Evolutionary conservation across 345 rosid species (phyloP).

Genomic region (Microcos paniculata): DNA sequence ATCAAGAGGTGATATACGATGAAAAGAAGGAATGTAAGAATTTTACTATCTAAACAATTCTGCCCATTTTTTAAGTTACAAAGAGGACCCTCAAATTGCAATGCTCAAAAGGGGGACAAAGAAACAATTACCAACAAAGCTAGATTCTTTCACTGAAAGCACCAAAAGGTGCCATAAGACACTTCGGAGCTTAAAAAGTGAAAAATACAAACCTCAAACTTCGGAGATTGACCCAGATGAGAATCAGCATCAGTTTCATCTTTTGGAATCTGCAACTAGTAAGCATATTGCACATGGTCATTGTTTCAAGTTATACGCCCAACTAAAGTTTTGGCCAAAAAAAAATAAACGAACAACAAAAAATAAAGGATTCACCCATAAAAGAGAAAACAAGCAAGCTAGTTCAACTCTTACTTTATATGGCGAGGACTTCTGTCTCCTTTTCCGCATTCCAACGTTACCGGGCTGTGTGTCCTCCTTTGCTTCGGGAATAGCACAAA

Average conservation of each 20-base stretch:
- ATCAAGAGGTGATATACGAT: slow-evolving; percentile 3
- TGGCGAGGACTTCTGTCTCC: slow-evolving; percentile 59
- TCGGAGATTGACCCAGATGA: slow-evolving; percentile 40
- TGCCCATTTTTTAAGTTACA: background rate
- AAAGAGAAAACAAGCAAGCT: slow-evolving; percentile 15
- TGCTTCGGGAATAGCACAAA: slow-evolving; percentile 37
- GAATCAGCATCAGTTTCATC: slow-evolving; percentile 42
- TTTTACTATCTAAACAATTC: background rate
- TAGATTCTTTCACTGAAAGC: background rate
- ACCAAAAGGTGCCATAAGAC: background rate
- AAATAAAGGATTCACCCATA: background rate
- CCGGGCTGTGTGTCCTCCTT: slow-evolving; percentile 40
- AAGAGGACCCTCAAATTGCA: background rate
- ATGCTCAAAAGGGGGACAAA: background rate
- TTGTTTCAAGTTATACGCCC: slow-evolving; percentile 22
- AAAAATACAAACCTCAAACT: slow-evolving; percentile 40
- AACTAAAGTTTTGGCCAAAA: background rate
- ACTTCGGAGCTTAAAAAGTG: slow-evolving; percentile 6
- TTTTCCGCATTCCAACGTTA: slow-evolving; percentile 44
- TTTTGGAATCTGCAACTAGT: slow-evolving; percentile 46
- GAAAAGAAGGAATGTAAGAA: background rate
- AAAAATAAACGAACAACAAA: slow-evolving; percentile 8
- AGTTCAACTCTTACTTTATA: slow-evolving; percentile 43
- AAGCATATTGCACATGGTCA: slow-evolving; percentile 31
- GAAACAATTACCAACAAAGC: background rate